phyloP scores from a whole-genome alignment of 2,329 filamentous ascomycete species.

The Colletotrichum brevisporum region DNA sequence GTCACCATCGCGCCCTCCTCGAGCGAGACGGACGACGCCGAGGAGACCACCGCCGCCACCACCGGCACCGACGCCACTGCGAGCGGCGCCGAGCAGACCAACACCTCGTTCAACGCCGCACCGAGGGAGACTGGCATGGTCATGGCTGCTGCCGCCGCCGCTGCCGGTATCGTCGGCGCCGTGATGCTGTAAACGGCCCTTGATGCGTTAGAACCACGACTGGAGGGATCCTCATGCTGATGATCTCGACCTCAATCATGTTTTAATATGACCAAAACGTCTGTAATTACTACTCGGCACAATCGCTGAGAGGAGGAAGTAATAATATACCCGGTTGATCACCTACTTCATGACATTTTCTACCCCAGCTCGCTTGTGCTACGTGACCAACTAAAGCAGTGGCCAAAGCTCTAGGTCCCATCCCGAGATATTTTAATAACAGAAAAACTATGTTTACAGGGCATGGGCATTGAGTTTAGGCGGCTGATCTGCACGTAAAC shows the following conservation, averaged over 20 bases:
- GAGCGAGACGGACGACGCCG: not conserved
- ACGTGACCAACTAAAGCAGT: not conserved
- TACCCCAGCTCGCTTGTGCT: not conserved
- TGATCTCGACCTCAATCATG: no score
- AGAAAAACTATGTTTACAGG: not conserved
- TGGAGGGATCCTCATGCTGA: no score
- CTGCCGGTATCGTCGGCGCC: conserved; percentile 29
- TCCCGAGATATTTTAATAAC: not conserved
- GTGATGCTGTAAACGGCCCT: conserved; percentile 16
- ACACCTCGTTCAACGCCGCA: conserved; percentile 5
- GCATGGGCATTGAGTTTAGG: not conserved
- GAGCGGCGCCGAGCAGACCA: conserved; percentile 11
- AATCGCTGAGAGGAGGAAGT: not conserved
- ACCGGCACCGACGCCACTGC: conserved; percentile 2
- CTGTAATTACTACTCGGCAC: no score
- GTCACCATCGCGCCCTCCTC: not conserved
- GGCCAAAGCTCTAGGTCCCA: conserved; percentile 2
- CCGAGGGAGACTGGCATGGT: conserved; percentile 37
- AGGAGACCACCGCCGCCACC: not conserved
- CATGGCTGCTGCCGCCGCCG: conserved; percentile 28
- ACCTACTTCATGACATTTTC: not conserved
- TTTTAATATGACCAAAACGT: no score
- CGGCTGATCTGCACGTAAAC: not conserved
- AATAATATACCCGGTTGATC: not conserved
- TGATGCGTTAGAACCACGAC: no score